Evolutionary conservation across 306 rosid genomes (phyloP).

Genomic region (Dalbergia oliveri): DNA sequence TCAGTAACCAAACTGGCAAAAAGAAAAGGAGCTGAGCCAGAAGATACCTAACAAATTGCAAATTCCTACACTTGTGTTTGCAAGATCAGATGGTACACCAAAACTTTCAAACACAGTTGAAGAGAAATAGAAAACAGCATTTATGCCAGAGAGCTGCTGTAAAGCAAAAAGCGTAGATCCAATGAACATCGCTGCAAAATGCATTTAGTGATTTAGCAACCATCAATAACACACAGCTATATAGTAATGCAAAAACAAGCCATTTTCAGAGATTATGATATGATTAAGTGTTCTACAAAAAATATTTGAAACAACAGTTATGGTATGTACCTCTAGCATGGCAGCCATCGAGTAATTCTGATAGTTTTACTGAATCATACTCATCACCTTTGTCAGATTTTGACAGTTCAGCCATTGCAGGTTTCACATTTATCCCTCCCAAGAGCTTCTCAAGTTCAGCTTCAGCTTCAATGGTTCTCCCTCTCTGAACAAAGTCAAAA

Average conservation of each 20-base stretch:
- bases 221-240: conserved; percentile 37
- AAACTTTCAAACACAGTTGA: conserved; percentile 82
- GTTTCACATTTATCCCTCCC: conserved; percentile 72
- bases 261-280: conserved; percentile 27
- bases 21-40: conserved; percentile 35
- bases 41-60: conserved; percentile 73
- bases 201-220: conserved; percentile 51
- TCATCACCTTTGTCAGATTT: conserved; percentile 75
- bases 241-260: conserved; percentile 10
- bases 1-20: not conserved
- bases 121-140: conserved; percentile 90
- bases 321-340: conserved; percentile 63
- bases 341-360: conserved; percentile 68
- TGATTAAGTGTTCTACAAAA: not conserved
- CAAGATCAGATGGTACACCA: conserved; percentile 76
- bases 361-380: conserved; percentile 54
- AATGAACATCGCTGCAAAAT: conserved; percentile 88
- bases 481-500: conserved; percentile 66
- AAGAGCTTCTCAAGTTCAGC: conserved; percentile 76
- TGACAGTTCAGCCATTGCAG: conserved; percentile 77
- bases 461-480: conserved; percentile 62
- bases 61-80: conserved; percentile 74
- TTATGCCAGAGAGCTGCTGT: conserved; percentile 95
- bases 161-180: conserved; percentile 88
- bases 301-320: conserved; percentile 18